Evolutionary conservation across 768 basidiomycete genomes (phyloP).

Genomic region (Suillus bovinus): DNA sequence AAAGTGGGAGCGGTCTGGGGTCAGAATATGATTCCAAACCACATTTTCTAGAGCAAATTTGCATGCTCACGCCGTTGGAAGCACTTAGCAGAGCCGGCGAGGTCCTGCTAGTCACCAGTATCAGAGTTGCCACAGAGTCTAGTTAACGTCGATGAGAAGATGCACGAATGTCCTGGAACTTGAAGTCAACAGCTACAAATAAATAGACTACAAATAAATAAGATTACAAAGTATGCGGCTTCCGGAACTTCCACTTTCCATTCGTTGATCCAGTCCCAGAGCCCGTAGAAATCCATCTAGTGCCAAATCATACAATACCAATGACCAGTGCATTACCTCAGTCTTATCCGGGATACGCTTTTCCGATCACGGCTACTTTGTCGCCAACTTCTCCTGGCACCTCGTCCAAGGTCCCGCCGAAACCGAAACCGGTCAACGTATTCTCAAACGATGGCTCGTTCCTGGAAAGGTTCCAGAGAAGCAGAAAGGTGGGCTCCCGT

Average conservation of each 20-base stretch:
- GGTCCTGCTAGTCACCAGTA: background rate
- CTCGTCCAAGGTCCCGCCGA: constrained; percentile 23
- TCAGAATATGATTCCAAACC: too few species aligned
- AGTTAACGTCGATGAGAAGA: background rate
- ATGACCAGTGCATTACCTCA: constrained; percentile 6
- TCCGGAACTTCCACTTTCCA: background rate
- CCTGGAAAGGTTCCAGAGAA: constrained; percentile 60
- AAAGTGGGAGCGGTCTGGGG: background rate
- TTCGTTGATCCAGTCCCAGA: background rate
- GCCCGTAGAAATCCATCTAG: background rate
- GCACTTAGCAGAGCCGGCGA: background rate
- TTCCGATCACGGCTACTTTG: constrained; percentile 19
- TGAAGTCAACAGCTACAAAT: background rate
- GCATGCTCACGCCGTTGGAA: background rate
- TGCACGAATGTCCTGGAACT: background rate
- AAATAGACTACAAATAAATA: background rate
- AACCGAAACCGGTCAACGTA: constrained; percentile 54
- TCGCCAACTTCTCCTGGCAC: constrained; percentile 24
- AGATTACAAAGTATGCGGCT: background rate
- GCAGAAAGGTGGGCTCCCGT: constrained; percentile 46
- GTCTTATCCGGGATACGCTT: constrained; percentile 15
- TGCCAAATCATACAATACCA: background rate
- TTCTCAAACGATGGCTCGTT: constrained; percentile 74
- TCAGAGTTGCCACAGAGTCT: background rate
- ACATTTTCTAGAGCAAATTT: background rate